Conservation (phyloP, 306 rosid genomes). For the Cicer bijugum region DNA sequence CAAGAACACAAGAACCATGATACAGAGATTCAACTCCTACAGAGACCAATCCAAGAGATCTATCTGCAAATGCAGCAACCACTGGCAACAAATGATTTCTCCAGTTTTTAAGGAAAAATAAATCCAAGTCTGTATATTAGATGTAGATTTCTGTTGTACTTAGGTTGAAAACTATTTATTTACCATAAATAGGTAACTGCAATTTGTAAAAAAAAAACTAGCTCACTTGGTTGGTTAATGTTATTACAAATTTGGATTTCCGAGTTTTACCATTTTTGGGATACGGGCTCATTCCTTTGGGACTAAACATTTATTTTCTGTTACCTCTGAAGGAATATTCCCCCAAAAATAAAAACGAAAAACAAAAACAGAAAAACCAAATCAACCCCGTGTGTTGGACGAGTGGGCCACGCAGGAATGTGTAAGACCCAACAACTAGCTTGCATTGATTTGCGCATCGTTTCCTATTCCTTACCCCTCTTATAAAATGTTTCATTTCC, state of each 20-base stretch:
- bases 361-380: constrained; percentile 31
- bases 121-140: constrained; percentile 5
- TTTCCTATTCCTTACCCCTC: constrained; percentile 33
- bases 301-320: constrained; percentile 6
- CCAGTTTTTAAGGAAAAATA: constrained; percentile 26
- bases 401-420: constrained; percentile 39
- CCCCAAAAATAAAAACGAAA: constrained; percentile 44
- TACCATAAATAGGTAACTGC: constrained; percentile 41
- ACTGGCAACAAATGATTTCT: constrained; percentile 15
- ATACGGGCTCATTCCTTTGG: constrained; percentile 21
- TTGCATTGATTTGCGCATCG: constrained; percentile 26
- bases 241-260: constrained; percentile 11
- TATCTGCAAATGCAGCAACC: constrained; percentile 23
- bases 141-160: constrained; percentile 32
- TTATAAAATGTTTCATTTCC: constrained; percentile 43
- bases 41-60: constrained; percentile 12
- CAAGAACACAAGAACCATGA: not conserved
- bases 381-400: constrained; percentile 49
- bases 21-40: not conserved
- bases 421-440: constrained; percentile 28
- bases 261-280: constrained; percentile 43
- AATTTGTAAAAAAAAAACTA: constrained; percentile 23
- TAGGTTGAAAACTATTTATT: constrained; percentile 13
- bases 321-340: constrained; percentile 38
- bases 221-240: constrained; percentile 6